Evolutionary conservation across 495 filamentous ascomycete genomes (phyloP), one percentile per base, ranked within the genome.

Genomic region (Tuber borchii): DNA sequence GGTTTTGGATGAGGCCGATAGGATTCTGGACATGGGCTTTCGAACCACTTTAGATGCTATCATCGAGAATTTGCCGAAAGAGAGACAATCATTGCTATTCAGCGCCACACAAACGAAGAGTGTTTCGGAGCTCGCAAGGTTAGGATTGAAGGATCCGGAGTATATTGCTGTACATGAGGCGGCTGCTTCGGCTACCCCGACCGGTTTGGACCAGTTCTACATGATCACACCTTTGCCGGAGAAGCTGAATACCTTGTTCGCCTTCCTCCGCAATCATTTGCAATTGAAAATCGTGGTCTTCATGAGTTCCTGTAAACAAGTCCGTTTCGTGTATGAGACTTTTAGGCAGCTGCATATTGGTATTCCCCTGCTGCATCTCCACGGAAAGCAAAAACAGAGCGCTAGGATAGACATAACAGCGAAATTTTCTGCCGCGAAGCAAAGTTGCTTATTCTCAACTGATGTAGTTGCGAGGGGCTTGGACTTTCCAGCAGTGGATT

Each of bases 11-110:
- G 95, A 99, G 82, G 95, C 95, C 6, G 95, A 99, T 82, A 89
- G 95, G 44, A 97, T 98, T 79, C 88, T 99, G 87, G 95, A 99
- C 83, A 96, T 97, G 94, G 95, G 95, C 17, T 99, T 99, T 83
- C 92, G 97, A 83, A 86, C 88, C 20, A 92, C 93, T 0, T 89
- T 99, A 20, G 95, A 99, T 84, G 95, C 95, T 6, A 94, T 99
- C 61, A 84, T 99, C 45, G 93, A 95, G 72, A 95, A 97, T 84
- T 87, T 99, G 1, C 95, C 95, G 2, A 91, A 90, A 79, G 86
- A 90, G 56, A 88, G 96, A 74, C 95, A 99, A 85, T 98, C 95
- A 0, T 86, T 99, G 78, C 87, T 99, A 0, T 99, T 98, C 86
- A 95, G 92, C 83, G 95, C 95, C 2, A 99, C 95, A 1, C 95